Conservation (phyloP, 108 stramenopile species). For the Poteriospumella lacustris region DNA sequence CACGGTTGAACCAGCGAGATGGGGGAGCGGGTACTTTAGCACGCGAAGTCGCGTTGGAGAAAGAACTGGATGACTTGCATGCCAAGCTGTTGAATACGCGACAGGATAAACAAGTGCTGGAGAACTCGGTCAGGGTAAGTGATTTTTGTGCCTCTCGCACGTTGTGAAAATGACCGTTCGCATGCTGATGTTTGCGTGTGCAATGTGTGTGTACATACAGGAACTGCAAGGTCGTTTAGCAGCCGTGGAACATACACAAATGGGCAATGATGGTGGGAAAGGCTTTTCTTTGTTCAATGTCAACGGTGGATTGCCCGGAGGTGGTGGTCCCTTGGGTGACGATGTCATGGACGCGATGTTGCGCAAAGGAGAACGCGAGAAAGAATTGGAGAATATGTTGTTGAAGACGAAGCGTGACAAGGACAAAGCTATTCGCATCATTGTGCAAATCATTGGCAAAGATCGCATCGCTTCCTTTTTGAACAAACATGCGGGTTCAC, state of each 20-base stretch:
- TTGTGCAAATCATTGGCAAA: conserved; percentile 5
- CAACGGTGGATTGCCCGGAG: no score
- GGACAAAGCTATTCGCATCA: conserved; percentile 15
- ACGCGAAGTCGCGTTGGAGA: background rate
- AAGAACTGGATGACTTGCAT: background rate
- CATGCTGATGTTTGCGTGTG: no score
- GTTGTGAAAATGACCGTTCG: no score
- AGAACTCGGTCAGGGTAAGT: background rate
- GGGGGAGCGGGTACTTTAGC: background rate
- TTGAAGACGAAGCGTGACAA: conserved; percentile 10
- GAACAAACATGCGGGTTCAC: background rate
- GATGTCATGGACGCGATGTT: background rate
- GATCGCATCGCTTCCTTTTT: background rate
- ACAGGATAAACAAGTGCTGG: background rate
- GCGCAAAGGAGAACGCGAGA: conserved; percentile 10
- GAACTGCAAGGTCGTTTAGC: background rate
- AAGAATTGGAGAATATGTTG: background rate
- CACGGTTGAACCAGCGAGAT: background rate
- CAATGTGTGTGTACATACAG: background rate
- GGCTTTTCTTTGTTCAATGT: no score
- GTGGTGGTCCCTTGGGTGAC: no score
- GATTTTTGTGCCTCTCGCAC: background rate
- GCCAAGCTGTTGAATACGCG: background rate
- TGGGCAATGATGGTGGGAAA: background rate
- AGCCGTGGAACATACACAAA: no score